These are phyloP conservation scores for Pseudogymnoascus sp. DNA, from an alignment of 2,329 filamentous ascomycete genomes.

Conservation along the genomic window DNA sequence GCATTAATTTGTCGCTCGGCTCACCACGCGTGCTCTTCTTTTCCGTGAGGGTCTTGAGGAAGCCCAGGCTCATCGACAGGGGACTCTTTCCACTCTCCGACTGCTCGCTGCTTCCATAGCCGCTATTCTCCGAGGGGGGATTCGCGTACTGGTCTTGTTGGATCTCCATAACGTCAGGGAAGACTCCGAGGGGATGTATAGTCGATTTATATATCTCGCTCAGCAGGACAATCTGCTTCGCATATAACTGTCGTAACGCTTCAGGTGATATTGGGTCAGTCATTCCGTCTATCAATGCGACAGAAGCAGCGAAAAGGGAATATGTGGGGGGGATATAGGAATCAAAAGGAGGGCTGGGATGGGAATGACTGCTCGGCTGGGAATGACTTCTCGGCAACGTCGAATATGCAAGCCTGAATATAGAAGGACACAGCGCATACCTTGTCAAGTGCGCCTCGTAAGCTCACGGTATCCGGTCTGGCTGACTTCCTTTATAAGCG, in stretches of 20 bases:
- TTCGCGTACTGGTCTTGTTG: slow-evolving; percentile 25
- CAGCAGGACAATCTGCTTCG: slow-evolving; percentile 3
- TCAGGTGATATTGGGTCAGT: slow-evolving; percentile 3
- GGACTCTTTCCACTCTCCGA: slow-evolving; percentile 29
- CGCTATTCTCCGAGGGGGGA: slow-evolving; percentile 21
- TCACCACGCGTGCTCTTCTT: slow-evolving; percentile 73
- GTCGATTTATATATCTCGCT: slow-evolving; percentile 6
- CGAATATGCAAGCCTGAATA: slow-evolving; percentile 2
- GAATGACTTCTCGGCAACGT: neutral
- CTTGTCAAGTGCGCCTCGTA: slow-evolving; percentile 4
- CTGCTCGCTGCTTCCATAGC: slow-evolving; percentile 26
- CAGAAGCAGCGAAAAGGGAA: neutral
- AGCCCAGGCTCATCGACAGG: slow-evolving; percentile 44
- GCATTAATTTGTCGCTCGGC: slow-evolving; percentile 14
- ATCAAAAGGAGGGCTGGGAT: neutral
- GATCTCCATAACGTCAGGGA: neutral
- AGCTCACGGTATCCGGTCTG: neutral
- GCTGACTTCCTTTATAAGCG: slow-evolving; percentile 6
- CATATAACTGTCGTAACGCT: slow-evolving; percentile 4
- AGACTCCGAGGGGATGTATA: neutral
- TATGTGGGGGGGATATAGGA: neutral
- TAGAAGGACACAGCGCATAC: neutral
- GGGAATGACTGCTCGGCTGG: neutral
- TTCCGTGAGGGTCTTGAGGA: slow-evolving; percentile 61
- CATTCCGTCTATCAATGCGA: neutral